Evolutionary conservation across 139 green algal genomes (phyloP), one percentile per base, ranked within the genome.

Genomic region (Haematococcus lacustris): DNA sequence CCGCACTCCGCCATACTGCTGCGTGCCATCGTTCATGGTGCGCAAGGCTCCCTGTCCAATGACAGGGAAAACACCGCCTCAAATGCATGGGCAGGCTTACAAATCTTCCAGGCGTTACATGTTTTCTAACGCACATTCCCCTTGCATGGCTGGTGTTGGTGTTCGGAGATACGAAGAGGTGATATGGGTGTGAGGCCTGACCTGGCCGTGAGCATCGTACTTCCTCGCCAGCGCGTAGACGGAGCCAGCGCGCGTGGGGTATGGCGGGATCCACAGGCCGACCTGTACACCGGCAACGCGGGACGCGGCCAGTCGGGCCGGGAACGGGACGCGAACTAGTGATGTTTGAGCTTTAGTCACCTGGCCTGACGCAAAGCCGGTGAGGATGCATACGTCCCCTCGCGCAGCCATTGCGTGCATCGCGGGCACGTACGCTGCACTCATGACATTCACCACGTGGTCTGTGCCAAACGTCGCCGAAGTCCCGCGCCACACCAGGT

Each of bases 211-310:
- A 33, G 76, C 76, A 1, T 73, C 43, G 39, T 83, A 83, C 38
- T 81, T 77, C 7, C 69, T 64, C 33, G 47, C 75, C 37, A 89
- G 81, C 68, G 71, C 61, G 71, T 87, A 89, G 1, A 43, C 53
- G 1, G 76, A 66, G 5, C 81, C 78, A 4, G 73, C 51, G 3
- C 81, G 74, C 6, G 80, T 89, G 25, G 83, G 83, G 72, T 82
- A 89, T 5, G 83, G 80, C 28, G 83, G 83, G 57, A 88, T 65
- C 77, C 80, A 88, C 70, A 88, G 47, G 3, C 82, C 79, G 37
- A 83, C 39, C 72, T 70, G n/a, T n/a, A n/a, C n/a, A n/a, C n/a
- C n/a, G n/a, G n/a, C n/a, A n/a, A n/a, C n/a, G n/a, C n/a, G n/a
- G 38, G 63, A 70, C 70, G 61, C 37, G 25, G n/a, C 34, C 6